These are phyloP conservation scores for Scheffersomyces lignosus DNA, from an alignment of 805 yeast genomes.

Conservation along the genomic window DNA sequence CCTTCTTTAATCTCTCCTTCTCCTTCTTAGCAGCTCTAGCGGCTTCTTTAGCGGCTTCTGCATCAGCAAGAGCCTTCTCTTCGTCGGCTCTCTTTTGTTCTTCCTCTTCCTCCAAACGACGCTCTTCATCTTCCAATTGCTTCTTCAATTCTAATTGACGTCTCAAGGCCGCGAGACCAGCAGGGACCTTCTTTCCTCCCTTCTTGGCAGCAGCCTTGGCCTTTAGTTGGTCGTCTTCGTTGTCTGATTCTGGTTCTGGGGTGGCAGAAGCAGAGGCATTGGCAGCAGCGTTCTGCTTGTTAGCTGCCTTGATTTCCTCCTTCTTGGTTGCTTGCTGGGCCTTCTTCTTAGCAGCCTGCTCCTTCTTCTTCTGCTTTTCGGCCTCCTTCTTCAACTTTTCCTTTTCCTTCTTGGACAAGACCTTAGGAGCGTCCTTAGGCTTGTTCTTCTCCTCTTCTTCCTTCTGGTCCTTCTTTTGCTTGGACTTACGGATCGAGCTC, in stretches of 20 bases:
- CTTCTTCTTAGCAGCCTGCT: conserved; percentile 83
- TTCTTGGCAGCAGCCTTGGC: conserved; percentile 39
- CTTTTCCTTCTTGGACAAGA: conserved; percentile 90
- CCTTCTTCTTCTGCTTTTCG: conserved; percentile 89
- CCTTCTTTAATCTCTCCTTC: conserved; percentile 81
- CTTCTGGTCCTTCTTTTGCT: conserved; percentile 72
- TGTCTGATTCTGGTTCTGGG: conserved; percentile 36
- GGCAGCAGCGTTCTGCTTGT: conserved; percentile 42
- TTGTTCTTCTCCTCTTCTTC: conserved; percentile 57
- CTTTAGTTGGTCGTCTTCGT: conserved; percentile 35
- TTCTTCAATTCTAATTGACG: conserved; percentile 86
- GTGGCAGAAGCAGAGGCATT: conserved; percentile 16
- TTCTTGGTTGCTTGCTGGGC: conserved; percentile 62
- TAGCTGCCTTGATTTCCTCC: conserved; percentile 52
- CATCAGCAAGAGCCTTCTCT: conserved; percentile 51
- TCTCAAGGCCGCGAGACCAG: conserved; percentile 88
- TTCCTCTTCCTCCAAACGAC: conserved; percentile 70
- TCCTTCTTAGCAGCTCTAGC: conserved; percentile 72
- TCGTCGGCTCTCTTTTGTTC: conserved; percentile 50
- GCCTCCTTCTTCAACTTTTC: conserved; percentile 94
- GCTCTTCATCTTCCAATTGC: conserved; percentile 83
- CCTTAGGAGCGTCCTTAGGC: conserved; percentile 59
- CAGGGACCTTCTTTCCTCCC: conserved; percentile 79
- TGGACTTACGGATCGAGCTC: conserved; percentile 77
- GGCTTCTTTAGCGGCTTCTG: conserved; percentile 65